A percentile compares a stretch with the other conserved stretches of the same genome.
phyloP scores from a whole-genome alignment of 352 stramenopile genomes.

The Globisporangium splendens region DNA sequence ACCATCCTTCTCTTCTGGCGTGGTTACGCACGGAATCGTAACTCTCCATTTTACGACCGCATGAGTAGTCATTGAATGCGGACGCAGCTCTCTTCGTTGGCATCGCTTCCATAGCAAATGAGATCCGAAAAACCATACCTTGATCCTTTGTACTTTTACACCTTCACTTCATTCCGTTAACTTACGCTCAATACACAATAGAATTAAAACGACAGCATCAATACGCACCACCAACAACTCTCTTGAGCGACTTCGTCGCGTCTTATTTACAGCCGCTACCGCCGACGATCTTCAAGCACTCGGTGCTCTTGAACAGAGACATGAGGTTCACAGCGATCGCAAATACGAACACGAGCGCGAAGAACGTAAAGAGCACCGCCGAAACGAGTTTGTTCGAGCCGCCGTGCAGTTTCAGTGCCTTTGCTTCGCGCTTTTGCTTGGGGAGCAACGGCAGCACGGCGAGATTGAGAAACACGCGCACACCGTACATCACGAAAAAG shows the following conservation, averaged over 20 bases:
- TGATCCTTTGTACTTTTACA: too few species aligned
- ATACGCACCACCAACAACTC: too few species aligned
- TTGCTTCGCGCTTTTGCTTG: conserved; percentile 39
- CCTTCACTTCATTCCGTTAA: too few species aligned
- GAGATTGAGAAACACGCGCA: conserved; percentile 41
- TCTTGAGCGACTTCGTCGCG: too few species aligned
- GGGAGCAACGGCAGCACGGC: conserved; percentile 52
- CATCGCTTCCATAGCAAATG: too few species aligned
- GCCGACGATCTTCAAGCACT: conserved; percentile 58
- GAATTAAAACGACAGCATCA: too few species aligned
- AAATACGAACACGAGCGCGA: conserved; percentile 38
- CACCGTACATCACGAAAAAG: conserved; percentile 52
- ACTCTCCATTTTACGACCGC: conserved; percentile 21
- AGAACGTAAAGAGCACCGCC: conserved; percentile 31
- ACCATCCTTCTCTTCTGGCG: background rate
- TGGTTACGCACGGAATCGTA: conserved; percentile 1
- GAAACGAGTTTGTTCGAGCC: conserved; percentile 36
- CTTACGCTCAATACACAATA: too few species aligned
- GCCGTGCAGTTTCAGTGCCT: conserved; percentile 47
- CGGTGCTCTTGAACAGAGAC: conserved; percentile 48
- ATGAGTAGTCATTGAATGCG: background rate
- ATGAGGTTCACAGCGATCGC: conserved; percentile 58
- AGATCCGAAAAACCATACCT: too few species aligned
- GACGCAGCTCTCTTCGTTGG: too few species aligned
- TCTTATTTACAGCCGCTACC: conserved; percentile 34